These are phyloP conservation scores for Fragilaria crotonensis DNA, from an alignment of 108 stramenopile genomes.

Conservation along the genomic window DNA sequence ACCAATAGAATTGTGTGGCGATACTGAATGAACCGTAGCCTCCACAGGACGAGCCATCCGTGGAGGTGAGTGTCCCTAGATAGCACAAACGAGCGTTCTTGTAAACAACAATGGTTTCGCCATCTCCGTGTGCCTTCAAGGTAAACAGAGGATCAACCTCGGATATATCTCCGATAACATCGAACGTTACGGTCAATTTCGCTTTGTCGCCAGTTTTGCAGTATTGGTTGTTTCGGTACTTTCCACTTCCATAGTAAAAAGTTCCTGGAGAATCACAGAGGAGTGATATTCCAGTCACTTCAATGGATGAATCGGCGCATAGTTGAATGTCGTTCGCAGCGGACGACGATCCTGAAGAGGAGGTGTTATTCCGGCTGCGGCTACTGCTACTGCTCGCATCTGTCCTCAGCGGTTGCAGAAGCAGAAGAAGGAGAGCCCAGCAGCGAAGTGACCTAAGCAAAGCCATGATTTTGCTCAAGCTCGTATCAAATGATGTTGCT, in stretches of 20 bases:
- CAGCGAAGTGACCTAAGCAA: neutral
- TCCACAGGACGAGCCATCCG: constrained; percentile 10
- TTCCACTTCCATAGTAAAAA: constrained; percentile 50
- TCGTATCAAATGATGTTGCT: neutral
- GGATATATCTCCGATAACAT: constrained; percentile 21
- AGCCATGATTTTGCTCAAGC: neutral
- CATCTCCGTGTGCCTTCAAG: constrained; percentile 16
- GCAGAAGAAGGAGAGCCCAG: neutral
- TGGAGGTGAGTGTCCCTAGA: constrained; percentile 11
- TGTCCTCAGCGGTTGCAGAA: neutral
- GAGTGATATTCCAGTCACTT: constrained; percentile 25
- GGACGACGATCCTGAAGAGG: neutral
- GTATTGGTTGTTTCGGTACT: constrained; percentile 35
- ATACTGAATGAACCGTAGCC: constrained; percentile 29
- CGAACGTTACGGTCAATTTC: constrained; percentile 22
- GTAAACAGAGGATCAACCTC: constrained; percentile 18
- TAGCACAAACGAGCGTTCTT: constrained; percentile 27
- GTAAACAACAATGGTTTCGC: constrained; percentile 8
- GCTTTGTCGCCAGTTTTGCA: constrained; percentile 43
- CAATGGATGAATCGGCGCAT: constrained; percentile 34
- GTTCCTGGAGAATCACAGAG: constrained; percentile 48
- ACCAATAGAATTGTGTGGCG: constrained; percentile 27
- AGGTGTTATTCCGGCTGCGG: neutral
- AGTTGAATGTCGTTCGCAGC: constrained; percentile 10
- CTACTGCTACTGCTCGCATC: neutral